Base-by-base conservation (phyloP, 2,329 filamentous ascomycete species). In the Fusarium sp. region DNA sequence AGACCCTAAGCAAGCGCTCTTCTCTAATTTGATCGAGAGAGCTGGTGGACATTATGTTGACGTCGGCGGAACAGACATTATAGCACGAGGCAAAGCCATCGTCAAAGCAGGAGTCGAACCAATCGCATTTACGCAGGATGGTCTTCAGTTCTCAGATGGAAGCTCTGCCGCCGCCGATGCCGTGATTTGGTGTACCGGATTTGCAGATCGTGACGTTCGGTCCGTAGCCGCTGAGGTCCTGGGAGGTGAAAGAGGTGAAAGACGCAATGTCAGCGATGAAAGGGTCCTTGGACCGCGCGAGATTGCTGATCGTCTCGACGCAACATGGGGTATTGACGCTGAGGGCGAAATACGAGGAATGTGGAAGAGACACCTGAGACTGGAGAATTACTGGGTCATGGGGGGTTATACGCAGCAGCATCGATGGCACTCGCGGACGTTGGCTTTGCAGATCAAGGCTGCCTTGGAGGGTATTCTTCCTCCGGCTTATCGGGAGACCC, bases 301-400 rank as follows among this genome's bases (percentile, higher is more conserved):
- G 0, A 60, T 75, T 9, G 62, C 74, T 2, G 28, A 22, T 4
- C 59, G 54, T 8, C 28, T 73, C 17, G 72, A 69, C 6, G 17
- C 56, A 17, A 73, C 66, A 6, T 76, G 69, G 69, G 72, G 74
- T 1, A 28, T 76, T 0, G 72, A 76, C 10, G 8, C 59, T 1
- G 69, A 74, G 7, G 72, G 74, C 1, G 72, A 75, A 20, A 68
- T 75, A 17, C 57, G 69, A 6, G 74, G 75, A 1, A 77, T 76
- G 66, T 77, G 64, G 74, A 76, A 75, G 8, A 60, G 70, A 0
- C 74, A 76, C 26, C 36, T 41, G 13, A 60, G 32, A 8, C 26
- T 75, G 15, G 60, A 72, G 0, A 75, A 74, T 20, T 75, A 65
- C 35, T 72, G 72, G 66, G n/a, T 77, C 8, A 77, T 70, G 60